phyloP scores from a whole-genome alignment of 1,284 basidiomycete genomes.

The Xerocomus minutiporus region DNA sequence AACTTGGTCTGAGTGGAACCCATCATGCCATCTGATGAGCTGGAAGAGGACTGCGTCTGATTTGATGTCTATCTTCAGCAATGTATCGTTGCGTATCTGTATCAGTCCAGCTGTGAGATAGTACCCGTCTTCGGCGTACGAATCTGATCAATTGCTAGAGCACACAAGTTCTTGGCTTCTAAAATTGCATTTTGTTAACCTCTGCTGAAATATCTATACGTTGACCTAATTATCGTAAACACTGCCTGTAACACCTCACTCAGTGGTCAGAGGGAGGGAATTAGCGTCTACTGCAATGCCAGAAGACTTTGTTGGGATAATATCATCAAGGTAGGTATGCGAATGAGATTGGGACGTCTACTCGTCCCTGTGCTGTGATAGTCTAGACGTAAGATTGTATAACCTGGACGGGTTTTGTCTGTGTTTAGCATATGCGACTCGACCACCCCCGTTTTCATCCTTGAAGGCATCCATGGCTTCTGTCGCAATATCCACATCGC shows the following conservation, averaged over 20 bases:
- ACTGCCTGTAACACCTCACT: not conserved
- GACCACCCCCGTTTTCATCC: conserved; percentile 1
- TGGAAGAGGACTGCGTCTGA: not conserved
- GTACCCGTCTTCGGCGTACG: not conserved
- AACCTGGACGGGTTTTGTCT: conserved; percentile 6
- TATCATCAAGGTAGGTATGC: not conserved
- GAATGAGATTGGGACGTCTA: conserved; percentile 4
- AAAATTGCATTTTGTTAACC: not conserved
- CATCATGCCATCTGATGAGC: conserved; percentile 6
- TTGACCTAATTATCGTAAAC: not conserved
- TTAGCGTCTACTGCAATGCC: not conserved
- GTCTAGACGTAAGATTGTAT: conserved; percentile 18
- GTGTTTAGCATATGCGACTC: conserved; percentile 20
- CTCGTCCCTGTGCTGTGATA: conserved; percentile 13
- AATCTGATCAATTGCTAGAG: not conserved
- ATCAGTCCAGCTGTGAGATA: not conserved
- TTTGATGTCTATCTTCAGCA: not conserved
- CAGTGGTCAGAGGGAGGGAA: conserved; percentile 3
- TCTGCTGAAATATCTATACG: not conserved
- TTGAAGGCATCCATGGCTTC: conserved; percentile 25
- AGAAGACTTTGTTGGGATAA: not conserved
- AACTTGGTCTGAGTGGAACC: conserved; percentile 16
- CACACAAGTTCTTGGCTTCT: not conserved
- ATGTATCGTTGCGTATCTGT: not conserved
- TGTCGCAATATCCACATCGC: conserved; percentile 13